phyloP scores from a whole-genome alignment of 257 asterid genomes.

The Eucommia ulmoides region DNA sequence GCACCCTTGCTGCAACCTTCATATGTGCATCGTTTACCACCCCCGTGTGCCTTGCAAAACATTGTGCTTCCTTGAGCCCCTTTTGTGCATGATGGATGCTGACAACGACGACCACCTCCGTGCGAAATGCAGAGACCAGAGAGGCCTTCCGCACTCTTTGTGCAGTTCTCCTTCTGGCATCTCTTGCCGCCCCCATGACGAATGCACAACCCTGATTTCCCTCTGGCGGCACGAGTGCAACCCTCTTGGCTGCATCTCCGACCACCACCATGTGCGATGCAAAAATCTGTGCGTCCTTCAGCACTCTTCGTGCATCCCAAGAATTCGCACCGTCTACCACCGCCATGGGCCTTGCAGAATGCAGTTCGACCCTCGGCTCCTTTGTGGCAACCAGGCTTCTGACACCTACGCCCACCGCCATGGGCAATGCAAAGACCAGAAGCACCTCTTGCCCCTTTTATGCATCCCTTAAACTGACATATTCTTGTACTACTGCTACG shows the following conservation, averaged over 20 bases:
- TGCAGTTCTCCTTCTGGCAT: slow-evolving; percentile 72
- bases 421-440: slow-evolving; percentile 90
- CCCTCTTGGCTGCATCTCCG: slow-evolving; percentile 68
- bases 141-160: slow-evolving; percentile 86
- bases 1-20: slow-evolving; percentile 78
- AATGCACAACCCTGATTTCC: slow-evolving; percentile 84
- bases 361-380: slow-evolving; percentile 98
- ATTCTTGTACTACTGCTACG: slow-evolving; percentile 46
- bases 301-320: slow-evolving; percentile 93
- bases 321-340: slow-evolving; percentile 81
- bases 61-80: slow-evolving; percentile 92
- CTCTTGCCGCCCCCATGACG: slow-evolving; percentile 98
- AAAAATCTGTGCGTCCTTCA: slow-evolving; percentile 82
- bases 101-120: slow-evolving; percentile 93
- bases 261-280: slow-evolving; percentile 96
- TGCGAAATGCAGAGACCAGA: slow-evolving; percentile 96
- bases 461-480: slow-evolving; percentile 79
- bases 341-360: slow-evolving; percentile 95
- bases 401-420: slow-evolving; percentile 95
- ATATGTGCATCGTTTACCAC: slow-evolving; percentile 71
- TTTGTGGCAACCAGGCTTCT: slow-evolving; percentile 68
- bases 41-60: slow-evolving; percentile 93
- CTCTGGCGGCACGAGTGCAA: slow-evolving; percentile 78
- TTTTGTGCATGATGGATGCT: slow-evolving; percentile 47
- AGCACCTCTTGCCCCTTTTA: slow-evolving; percentile 92